A percentile compares a stretch with the other conserved stretches of the same genome.
Evolutionary conservation across 225 moss, liverwort and hornwort genomes (phyloP).

Genomic region (Climacium dendroides): DNA sequence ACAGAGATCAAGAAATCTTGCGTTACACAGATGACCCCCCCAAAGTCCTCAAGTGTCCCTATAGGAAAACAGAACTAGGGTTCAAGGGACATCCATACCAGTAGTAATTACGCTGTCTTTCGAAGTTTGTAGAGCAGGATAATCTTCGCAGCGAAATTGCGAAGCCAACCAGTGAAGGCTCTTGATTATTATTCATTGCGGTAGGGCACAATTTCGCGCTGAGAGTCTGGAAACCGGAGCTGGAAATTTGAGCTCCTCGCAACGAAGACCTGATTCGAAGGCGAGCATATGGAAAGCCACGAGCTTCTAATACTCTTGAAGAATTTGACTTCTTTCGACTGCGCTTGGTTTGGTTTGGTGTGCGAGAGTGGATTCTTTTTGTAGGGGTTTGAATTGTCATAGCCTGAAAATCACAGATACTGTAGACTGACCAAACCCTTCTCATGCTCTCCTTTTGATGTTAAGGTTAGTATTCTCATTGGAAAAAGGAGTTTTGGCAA

Average conservation of each 20-base stretch:
- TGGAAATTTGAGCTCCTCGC: background rate
- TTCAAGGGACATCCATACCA: background rate
- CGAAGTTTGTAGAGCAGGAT: background rate
- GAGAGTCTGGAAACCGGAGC: background rate
- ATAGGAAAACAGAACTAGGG: background rate
- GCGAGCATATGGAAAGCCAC: background rate
- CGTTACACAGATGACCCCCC: background rate
- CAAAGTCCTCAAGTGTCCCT: background rate
- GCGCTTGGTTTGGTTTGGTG: background rate
- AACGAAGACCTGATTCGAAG: too few relatives aligned
- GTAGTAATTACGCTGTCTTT: background rate
- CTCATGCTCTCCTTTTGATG: background rate
- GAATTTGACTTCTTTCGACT: background rate
- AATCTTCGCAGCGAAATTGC: too few relatives aligned
- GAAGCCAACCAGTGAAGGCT: background rate
- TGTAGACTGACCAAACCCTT: background rate
- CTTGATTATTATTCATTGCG: background rate
- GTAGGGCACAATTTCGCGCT: background rate
- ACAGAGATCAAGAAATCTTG: background rate
- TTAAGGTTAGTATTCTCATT: background rate
- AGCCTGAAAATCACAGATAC: background rate
- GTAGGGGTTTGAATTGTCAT: background rate
- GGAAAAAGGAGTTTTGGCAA: too few relatives aligned
- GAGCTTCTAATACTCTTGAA: background rate
- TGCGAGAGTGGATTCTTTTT: background rate